A percentile compares a stretch with the other conserved stretches of the same genome.
These are phyloP conservation scores for Allium cepa DNA, from an alignment of 106 monocot genomes.

Conservation along the genomic window DNA sequence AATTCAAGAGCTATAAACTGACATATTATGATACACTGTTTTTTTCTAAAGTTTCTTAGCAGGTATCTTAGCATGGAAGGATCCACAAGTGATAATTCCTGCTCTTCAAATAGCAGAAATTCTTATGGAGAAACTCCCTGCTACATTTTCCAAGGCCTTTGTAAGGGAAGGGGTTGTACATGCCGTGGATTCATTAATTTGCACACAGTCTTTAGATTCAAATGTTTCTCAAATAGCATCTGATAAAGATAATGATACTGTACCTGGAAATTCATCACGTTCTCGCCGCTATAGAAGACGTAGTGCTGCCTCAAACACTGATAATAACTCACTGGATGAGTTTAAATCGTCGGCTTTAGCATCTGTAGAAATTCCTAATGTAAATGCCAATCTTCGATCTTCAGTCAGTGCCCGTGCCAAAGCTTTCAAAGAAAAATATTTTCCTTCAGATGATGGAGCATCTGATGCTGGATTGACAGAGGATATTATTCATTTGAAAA, in stretches of 20 bases:
- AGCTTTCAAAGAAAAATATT: conserved; percentile 84
- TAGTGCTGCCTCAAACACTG: conserved; percentile 23
- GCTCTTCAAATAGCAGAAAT: conserved; percentile 91
- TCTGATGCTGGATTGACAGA: conserved; percentile 72
- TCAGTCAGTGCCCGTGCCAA: conserved; percentile 81
- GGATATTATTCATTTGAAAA: conserved; percentile 75
- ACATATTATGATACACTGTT: neutral
- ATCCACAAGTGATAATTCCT: conserved; percentile 90
- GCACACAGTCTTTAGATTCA: conserved; percentile 34
- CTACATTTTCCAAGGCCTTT: conserved; percentile 80
- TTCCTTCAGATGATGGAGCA: conserved; percentile 52
- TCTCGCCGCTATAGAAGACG: conserved; percentile 76
- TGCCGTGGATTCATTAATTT: conserved; percentile 80
- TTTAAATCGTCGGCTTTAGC: conserved; percentile 40
- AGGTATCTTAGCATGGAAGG: conserved; percentile 96
- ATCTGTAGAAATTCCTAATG: conserved; percentile 36
- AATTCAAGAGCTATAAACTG: conserved; percentile 1
- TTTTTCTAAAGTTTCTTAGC: conserved; percentile 75
- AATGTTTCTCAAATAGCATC: conserved; percentile 30
- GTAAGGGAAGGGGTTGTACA: conserved; percentile 98
- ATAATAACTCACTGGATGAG: conserved; percentile 50
- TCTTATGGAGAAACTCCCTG: conserved; percentile 95
- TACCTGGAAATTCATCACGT: conserved; percentile 48
- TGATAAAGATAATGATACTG: conserved; percentile 56
- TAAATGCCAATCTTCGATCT: conserved; percentile 56